Base-by-base conservation (phyloP, 768 basidiomycete genomes). In the Pisolithus marmoratus region DNA sequence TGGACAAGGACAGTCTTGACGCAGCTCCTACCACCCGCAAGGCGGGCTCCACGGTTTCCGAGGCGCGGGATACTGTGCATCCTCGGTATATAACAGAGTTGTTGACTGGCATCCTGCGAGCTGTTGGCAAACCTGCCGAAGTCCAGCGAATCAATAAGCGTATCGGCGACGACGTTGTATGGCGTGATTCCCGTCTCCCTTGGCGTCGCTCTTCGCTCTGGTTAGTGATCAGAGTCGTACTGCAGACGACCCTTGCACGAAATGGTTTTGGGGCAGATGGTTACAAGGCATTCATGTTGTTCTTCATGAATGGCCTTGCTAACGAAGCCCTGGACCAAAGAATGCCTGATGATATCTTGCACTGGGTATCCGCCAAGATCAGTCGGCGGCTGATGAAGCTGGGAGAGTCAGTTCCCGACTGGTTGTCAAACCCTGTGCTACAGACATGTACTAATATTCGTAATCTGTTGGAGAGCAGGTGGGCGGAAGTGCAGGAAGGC, bases 261-360 rank as follows among this genome's bases (percentile, higher is more conserved):
- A 42, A 34, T 20, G 23, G 31, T 24, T 22, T 41, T 48, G 54
- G 51, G 22, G 17, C 23, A 11, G 42, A 38, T 14, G 61, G 58
- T 1, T 80, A 80, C 63, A 80, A 80, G 50, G 24, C 51, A 8
- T 80, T 79, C 59, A 72, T 77, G 60, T 53, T 72, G 6, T 76
- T 68, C 44, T 58, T 76, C 49, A 55, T 71, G 44, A 53, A 69
- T 1, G 43, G 56, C 29, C 45, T 57, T 11, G 44, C 74, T 9
- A 41, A 59, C 5, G 14, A 55, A 5, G 67, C 65, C 9, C 46
- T 65, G 2, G 49, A 57, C 2, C 6, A 2, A 6, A 46, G 58
- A 22, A 43, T 52, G 34, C 38, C 46, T 3, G 60, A 52, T 54
- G 57, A 67, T 27, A 34, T 67, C 26, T 54, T 67, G 19, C 55